Base-by-base conservation (phyloP, 225 moss, liverwort and hornwort species). In the Antitrichia curtipendula region DNA sequence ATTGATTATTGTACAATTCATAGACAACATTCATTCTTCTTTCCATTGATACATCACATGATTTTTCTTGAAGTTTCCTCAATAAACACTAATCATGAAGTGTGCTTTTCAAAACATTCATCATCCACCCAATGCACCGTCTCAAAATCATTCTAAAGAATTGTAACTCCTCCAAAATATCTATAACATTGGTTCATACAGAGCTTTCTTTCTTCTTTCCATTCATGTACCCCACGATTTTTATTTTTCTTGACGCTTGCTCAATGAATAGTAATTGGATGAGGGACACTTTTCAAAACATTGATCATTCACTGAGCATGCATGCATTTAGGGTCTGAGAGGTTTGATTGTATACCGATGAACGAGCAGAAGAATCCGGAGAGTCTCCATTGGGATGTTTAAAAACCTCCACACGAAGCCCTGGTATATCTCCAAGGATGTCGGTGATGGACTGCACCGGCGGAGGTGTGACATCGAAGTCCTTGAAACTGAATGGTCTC, bases 371-470 rank as follows among this genome's bases (percentile, higher is more conserved):
- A 41, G 89, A 89, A 83, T 91, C 92, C 45, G 93, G 90, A 70
- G 92, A 92, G 85, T 91, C 92, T 36, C 95, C 96, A 89, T 94
- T 93, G 38, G 95, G 86, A 78, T 88, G 91, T 41, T 92, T 94
- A 34, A 92, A 92, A 65, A 96, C 90, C 78, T 99, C 98, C 74
- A 99, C 95, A 63, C 93, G 91, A 47, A 99, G 91, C 23, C 95
- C 88, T 21, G 98, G 98, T 15, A 97, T 93, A 78, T 96, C 95
- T 62, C 98, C 98, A 10, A 99, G 92, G 80, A 99, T 92, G 57
- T 99, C 98, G 54, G 94, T 91, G 74, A 99, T 97, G 58, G 95
- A 95, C 66, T 96, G 97, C 66, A 81, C 92, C 83, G 95, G 97
- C 65, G 97, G 97, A 76, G 95, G 92, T 24, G 93, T 91, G 73